These are phyloP conservation scores for Diaporthe amygdali DNA, from an alignment of 2,329 filamentous ascomycete species.

Conservation along the genomic window DNA sequence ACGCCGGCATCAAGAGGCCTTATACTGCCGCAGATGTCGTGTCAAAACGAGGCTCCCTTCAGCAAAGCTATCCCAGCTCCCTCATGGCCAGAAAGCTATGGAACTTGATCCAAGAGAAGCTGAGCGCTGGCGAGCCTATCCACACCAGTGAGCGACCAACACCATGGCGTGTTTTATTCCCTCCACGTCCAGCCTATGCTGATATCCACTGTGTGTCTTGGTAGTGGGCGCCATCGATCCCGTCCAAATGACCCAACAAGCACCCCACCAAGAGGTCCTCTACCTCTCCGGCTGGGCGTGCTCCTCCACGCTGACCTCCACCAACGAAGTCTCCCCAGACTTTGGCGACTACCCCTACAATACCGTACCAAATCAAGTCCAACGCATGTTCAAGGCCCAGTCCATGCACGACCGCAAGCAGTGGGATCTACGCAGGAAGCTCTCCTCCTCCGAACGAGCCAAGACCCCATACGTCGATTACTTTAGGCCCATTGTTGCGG, in stretches of 20 bases:
- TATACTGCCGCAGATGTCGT: slow-evolving; percentile 92
- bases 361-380: slow-evolving; percentile 97
- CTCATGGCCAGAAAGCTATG: slow-evolving; percentile 96
- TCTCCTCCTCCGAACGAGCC: slow-evolving; percentile 75
- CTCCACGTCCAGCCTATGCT: not conserved
- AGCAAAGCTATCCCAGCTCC: slow-evolving; percentile 89
- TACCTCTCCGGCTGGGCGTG: slow-evolving; percentile 98
- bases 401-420: slow-evolving; percentile 96
- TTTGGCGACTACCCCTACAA: slow-evolving; percentile 99
- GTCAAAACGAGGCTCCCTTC: slow-evolving; percentile 86
- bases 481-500: slow-evolving; percentile 91
- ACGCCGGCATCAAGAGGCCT: slow-evolving; percentile 86
- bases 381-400: slow-evolving; percentile 94
- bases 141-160: slow-evolving; percentile 76
- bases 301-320: slow-evolving; percentile 88
- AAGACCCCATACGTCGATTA: slow-evolving; percentile 88
- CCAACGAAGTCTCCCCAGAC: slow-evolving; percentile 96
- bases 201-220: not conserved
- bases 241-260: slow-evolving; percentile 99
- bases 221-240: slow-evolving; percentile 96
- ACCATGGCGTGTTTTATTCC: not conserved
- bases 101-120: slow-evolving; percentile 80
- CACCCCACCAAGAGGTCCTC: slow-evolving; percentile 91
- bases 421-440: slow-evolving; percentile 82
- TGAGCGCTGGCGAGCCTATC: slow-evolving; percentile 81